These are phyloP conservation scores for Acephala macrosclerotiorum DNA, from an alignment of 2,329 filamentous ascomycete genomes.

Conservation along the genomic window DNA sequence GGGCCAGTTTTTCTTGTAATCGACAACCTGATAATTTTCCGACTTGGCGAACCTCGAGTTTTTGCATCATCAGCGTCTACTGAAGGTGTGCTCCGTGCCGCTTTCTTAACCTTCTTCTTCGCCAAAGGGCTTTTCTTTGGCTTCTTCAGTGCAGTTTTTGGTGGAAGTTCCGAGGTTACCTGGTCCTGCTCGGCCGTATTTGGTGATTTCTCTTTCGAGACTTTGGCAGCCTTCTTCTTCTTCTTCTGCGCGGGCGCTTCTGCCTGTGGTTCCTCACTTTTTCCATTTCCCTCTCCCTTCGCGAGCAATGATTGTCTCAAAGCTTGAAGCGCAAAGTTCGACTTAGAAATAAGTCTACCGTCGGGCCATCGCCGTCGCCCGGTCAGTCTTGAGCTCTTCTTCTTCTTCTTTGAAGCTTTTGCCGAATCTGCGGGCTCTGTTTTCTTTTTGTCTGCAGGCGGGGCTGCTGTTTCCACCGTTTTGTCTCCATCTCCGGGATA, in stretches of 20 bases:
- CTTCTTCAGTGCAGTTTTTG: no score
- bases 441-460: not conserved
- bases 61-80: not conserved
- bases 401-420: not conserved
- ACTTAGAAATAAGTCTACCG: not conserved
- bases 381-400: not conserved
- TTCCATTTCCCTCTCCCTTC: not conserved
- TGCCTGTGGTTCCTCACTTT: not conserved
- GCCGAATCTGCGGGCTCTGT: not conserved
- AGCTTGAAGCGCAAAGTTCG: not conserved
- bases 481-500: constrained; percentile 3
- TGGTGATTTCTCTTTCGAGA: not conserved
- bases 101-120: not conserved
- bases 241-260: not conserved
- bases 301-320: not conserved
- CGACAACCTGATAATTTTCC: not conserved
- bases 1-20: not conserved
- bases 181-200: not conserved
- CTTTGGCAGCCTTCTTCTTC: not conserved
- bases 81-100: not conserved
- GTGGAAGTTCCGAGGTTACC: no score
- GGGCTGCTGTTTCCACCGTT: not conserved
- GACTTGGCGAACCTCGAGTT: not conserved
- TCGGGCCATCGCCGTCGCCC: not conserved
- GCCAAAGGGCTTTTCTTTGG: no score